Evolutionary conservation across 108 stramenopile genomes (phyloP).

Genomic region (Phaeodactylum tricornutum): DNA sequence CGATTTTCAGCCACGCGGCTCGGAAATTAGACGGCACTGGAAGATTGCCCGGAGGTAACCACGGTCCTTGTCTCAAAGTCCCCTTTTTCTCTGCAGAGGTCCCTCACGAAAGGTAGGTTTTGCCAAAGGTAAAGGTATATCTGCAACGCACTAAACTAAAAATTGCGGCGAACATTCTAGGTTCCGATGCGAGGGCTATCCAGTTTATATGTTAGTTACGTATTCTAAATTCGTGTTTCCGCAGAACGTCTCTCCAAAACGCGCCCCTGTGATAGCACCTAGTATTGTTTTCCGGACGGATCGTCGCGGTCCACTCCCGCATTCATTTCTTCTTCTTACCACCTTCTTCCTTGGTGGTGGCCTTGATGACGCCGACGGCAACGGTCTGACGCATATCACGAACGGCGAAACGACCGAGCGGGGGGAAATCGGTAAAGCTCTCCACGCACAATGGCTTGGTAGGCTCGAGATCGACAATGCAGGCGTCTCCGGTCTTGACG

Average conservation of each 20-base stretch:
- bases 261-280: background rate
- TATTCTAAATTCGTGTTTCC: conserved; percentile 5
- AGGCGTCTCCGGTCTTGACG: conserved; percentile 85
- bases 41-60: no score
- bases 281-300: background rate
- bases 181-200: no score
- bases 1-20: no score
- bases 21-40: no score
- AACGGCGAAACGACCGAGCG: conserved; percentile 90
- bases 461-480: conserved; percentile 82
- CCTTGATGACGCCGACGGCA: conserved; percentile 92
- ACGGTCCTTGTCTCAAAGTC: no score
- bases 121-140: no score
- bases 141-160: no score
- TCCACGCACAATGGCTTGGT: conserved; percentile 89
- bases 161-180: no score
- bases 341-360: conserved; percentile 43
- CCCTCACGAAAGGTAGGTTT: no score
- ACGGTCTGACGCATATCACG: conserved; percentile 83
- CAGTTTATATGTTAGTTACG: no score
- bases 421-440: conserved; percentile 81
- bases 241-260: conserved; percentile 1
- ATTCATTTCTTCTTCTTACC: conserved; percentile 3
- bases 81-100: no score
- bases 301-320: no score